Base-by-base conservation (phyloP, 352 stramenopile species). In the Phytophthora ramorum region DNA sequence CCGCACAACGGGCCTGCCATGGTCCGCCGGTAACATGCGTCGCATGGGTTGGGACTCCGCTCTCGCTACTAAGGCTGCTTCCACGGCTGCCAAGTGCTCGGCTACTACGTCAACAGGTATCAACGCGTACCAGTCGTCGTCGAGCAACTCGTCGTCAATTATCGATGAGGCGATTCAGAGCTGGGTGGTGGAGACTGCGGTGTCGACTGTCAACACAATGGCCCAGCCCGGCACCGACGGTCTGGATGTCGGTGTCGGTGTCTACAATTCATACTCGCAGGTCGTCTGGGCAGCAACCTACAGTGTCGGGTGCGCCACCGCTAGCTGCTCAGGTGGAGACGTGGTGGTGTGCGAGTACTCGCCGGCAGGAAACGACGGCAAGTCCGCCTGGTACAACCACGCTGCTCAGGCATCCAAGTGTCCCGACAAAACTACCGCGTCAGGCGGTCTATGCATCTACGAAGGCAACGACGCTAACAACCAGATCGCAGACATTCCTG, bases 231-330 rank as follows among this genome's bases (percentile, higher is more conserved):
- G 77, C 20, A 38, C 51, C 8, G 47, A 46, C 3, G 81, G 77
- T 16, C 67, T 88, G 1, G 56, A 65, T 0, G 74, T 93, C 16
- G 85, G 85, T 50, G 66, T 71, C 2, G 81, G 81, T 24, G 72
- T 76, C 10, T 91, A 93, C 67, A 90, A 85, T 61, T 78, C 83
- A 40, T 93, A 93, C 62, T 93, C 85, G 49, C 85, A 91, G 71
- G 66, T 91, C 28, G 54, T 93, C 12, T 93, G 85, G 85, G 64
- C 79, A 6, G 37, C 70, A 20, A 91, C 81, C 1, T 85, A 72
- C 48, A 69, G 80, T 24, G 79, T 93, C 14, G 85, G 85, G 14
- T 93, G 85, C 53, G 81, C 76, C 7, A 78, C 62, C 38, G 71
- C 75, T 7, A 78, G 66, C 26, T 93, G 85, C 40, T 47, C 61